phyloP scores from a whole-genome alignment of 176 grass and related monocot species.

The Carex kokanica region DNA sequence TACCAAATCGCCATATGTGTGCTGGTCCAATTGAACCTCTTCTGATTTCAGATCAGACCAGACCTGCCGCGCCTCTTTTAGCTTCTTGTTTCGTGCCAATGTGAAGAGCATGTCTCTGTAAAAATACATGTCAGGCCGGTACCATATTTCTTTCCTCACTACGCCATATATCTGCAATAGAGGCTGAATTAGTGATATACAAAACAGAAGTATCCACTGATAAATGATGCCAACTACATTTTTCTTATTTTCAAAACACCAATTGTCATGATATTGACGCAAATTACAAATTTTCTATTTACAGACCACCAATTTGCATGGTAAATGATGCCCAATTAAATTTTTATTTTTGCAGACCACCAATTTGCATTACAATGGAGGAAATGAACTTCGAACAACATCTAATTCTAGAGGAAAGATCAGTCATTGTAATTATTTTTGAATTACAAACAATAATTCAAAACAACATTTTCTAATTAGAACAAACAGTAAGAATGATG shows the following conservation, averaged over 20 bases:
- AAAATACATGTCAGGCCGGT: slow-evolving; percentile 83
- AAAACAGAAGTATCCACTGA: slow-evolving; percentile 1
- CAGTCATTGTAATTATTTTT: background rate
- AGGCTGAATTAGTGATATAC: slow-evolving; percentile 10
- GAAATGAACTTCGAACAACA: background rate
- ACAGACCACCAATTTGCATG: background rate
- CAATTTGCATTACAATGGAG: background rate
- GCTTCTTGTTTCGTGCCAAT: slow-evolving; percentile 83
- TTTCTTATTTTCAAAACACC: background rate
- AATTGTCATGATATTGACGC: background rate
- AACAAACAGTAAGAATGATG: background rate
- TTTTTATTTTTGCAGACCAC: background rate
- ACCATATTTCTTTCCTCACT: slow-evolving; percentile 89
- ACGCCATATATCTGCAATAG: slow-evolving; percentile 64
- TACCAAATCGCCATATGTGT: slow-evolving; percentile 68
- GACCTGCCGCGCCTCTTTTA: slow-evolving; percentile 54
- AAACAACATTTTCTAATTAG: too few species aligned
- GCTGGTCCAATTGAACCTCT: slow-evolving; percentile 67
- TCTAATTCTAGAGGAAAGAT: background rate
- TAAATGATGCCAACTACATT: background rate
- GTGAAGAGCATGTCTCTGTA: slow-evolving; percentile 78
- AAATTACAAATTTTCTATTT: background rate
- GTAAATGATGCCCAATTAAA: background rate
- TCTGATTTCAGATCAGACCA: slow-evolving; percentile 72
- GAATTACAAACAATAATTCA: background rate